phyloP scores from a whole-genome alignment of 345 rosid species.

The Citrus australasica region DNA sequence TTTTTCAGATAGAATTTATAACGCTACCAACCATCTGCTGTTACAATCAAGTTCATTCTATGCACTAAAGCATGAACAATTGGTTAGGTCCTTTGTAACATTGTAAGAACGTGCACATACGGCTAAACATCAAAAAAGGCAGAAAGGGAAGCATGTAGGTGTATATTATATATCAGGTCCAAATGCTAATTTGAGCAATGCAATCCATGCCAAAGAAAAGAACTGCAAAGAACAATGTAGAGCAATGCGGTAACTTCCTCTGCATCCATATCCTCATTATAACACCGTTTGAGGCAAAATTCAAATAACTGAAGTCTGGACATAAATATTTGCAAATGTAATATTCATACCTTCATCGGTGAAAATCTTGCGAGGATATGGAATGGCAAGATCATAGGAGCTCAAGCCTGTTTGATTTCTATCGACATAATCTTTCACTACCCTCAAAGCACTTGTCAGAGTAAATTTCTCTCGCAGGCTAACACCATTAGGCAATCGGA shows the following conservation, averaged over 20 bases:
- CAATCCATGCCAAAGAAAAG: not conserved
- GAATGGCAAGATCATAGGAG: slow-evolving; percentile 76
- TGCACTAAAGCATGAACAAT: not conserved
- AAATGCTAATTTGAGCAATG: not conserved
- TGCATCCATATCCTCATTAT: not conserved
- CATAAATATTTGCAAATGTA: not conserved
- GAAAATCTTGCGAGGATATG: slow-evolving; percentile 85
- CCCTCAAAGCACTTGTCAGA: slow-evolving; percentile 47
- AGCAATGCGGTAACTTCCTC: not conserved
- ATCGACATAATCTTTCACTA: slow-evolving; percentile 72
- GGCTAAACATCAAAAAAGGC: not conserved
- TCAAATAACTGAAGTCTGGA: not conserved
- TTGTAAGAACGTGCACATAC: not conserved
- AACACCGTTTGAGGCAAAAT: not conserved
- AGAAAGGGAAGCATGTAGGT: not conserved
- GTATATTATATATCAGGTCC: not conserved
- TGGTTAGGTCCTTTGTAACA: not conserved
- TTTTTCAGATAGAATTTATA: not conserved
- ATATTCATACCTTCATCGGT: slow-evolving; percentile 63
- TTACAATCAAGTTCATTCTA: not conserved
- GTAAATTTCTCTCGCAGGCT: slow-evolving; percentile 73
- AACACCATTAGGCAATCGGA: slow-evolving; percentile 63
- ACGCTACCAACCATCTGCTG: not conserved
- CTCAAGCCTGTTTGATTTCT: slow-evolving; percentile 45
- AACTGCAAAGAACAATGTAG: not conserved